Base-by-base conservation (phyloP, 106 monocot genomes). In the Phalaenopsis equestris region DNA sequence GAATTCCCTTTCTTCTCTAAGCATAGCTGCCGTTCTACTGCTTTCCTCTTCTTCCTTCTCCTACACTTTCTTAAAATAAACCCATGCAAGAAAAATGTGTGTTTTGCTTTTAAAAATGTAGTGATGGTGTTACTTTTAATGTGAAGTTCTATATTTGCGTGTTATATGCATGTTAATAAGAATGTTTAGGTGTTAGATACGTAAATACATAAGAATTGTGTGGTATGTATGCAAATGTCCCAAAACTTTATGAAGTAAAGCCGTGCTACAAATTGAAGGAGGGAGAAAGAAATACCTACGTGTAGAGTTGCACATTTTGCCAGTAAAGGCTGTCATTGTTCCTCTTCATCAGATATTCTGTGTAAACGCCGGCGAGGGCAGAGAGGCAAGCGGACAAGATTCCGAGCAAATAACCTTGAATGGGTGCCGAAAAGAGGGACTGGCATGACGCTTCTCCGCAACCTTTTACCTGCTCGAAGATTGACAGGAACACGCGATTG, bases 341-440 rank as follows among this genome's bases (percentile, higher is more conserved):
- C 88, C 93, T 98, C 86, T 98, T 94, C 98, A 98, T 90, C 47
- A 94, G 84, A 83, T 92, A 98, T 81, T 98, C 98, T 41, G 98
- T 98, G 74, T 98, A 98, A 19, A 98, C 86, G 76, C 98, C 94
- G 82, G 94, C 98, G 58, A 98, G 88, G 37, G 98, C 98, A 72
- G 98, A 98, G 83, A 98, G 92, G 84, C 94, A 98, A n/a, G 98
- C 98, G 76, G 98, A 98, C 55, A 98, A 56, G 41, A 94, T 67
- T 55, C 94, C 98, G 21, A 94, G 84, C 85, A 93, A 82, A 80
- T 98, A 98, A 30, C 98, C 98, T 41, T 86, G 92, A 56, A 98
- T 83, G 72, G 92, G 90, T 80, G 94, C 90, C 83, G 98, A 94
- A 56, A 98, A 98, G 4, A 94, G 84, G 12, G 98, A 92, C 6